These are phyloP conservation scores for Nemophila menziesii DNA, from an alignment of 257 asterid species.

Conservation along the genomic window DNA sequence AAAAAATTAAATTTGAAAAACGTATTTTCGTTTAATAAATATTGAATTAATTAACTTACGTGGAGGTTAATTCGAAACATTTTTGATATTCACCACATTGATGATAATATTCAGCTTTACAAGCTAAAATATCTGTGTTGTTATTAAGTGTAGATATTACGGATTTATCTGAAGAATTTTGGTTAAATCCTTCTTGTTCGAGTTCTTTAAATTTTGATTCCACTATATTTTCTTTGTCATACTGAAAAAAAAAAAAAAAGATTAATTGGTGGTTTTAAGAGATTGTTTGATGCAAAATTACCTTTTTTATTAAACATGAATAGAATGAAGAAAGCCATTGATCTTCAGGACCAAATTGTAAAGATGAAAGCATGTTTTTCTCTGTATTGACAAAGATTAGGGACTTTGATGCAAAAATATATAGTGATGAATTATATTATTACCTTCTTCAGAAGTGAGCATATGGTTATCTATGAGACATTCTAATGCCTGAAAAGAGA, in stretches of 20 bases:
- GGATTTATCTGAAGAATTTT: constrained; percentile 46
- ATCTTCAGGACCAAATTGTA: constrained; percentile 81
- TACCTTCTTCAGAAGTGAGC: constrained; percentile 95
- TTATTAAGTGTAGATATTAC: constrained; percentile 48
- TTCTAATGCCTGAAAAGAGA: constrained; percentile 72
- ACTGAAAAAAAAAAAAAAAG: constrained; percentile 35
- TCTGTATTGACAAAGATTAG: constrained; percentile 33
- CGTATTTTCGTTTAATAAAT: background rate
- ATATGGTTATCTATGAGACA: constrained; percentile 88
- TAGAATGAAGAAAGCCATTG: constrained; percentile 95
- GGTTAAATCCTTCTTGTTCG: constrained; percentile 52
- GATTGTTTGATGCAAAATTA: constrained; percentile 15
- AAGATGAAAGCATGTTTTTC: constrained; percentile 48
- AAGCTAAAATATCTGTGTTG: constrained; percentile 93
- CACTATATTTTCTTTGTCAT: constrained; percentile 69
- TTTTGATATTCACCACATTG: constrained; percentile 95
- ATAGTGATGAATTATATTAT: constrained; percentile 4
- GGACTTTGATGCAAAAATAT: background rate
- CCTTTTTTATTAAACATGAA: constrained; percentile 88
- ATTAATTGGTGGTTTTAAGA: constrained; percentile 7
- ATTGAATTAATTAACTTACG: constrained; percentile 36
- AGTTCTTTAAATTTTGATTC: constrained; percentile 81
- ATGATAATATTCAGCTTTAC: constrained; percentile 98
- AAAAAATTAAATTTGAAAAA: constrained; percentile 10
- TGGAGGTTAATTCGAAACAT: constrained; percentile 81